Base-by-base conservation (phyloP, 129 eudicot species). In the Scalesia atractyloides region DNA sequence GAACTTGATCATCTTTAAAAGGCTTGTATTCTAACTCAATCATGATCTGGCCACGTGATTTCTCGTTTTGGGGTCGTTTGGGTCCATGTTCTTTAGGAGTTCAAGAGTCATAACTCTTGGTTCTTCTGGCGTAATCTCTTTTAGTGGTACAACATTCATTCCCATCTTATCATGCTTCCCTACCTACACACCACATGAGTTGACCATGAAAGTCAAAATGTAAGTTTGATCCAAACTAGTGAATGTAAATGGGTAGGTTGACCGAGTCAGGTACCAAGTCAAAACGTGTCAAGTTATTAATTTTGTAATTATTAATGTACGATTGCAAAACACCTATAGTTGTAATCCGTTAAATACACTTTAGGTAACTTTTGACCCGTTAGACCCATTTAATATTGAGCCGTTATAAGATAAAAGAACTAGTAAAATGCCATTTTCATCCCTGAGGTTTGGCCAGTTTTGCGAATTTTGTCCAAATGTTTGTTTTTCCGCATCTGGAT, bases 111-210 rank as follows among this genome's bases (percentile, higher is more conserved):
- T 9, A 15, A 75, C 89, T 79, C 85, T 92, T 66, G 88, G 76
- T 68, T 92, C 98, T 2, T 92, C 90, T 4, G 98, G 84, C 12
- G 86, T 82, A n/a, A 92, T 68, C 17, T 87, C 95, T 76, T 89
- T 92, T 54, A 92, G 68, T 44, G 88, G 88, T 60, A 92, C 64
- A 18, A 79, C 74, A 66, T 92, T 89, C 79, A 92, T 51, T 36
- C 98, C 96, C 98, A 92, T 92, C 79, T 82, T 85, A 14, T 92
- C 98, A 74, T 87, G 95, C 19, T 76, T 64, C n/a, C 98, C 96
- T 3, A 92, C 88, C 98, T 92, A 77, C 26, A 59, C 16, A 19
- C n/a, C 51, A 68, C 24, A 58, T 2, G 5, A 59, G 72, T 43
- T 66, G 46, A 69, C 70, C n/a, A 20, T 5, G 17, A 48, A 68